Evolutionary conservation across 164 flowering plant species (phyloP).

Genomic region (Berberis thunbergii): DNA sequence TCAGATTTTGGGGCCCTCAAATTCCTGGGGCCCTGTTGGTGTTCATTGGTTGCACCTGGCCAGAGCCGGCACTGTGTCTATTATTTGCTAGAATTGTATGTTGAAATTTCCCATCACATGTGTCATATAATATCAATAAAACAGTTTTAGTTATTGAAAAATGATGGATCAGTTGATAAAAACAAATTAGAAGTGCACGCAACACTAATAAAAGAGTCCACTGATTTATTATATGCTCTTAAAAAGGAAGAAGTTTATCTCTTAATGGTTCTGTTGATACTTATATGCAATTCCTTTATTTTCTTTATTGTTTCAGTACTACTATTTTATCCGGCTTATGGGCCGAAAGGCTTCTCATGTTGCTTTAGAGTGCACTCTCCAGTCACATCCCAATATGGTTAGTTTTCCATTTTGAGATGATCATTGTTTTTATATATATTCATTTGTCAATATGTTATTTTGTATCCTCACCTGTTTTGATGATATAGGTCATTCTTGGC

Average conservation of each 20-base stretch:
- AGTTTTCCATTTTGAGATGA: slow-evolving; percentile 8
- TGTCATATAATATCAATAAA: too few species aligned
- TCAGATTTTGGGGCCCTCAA: too few species aligned
- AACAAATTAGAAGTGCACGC: too few species aligned
- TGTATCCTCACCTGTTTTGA: background rate
- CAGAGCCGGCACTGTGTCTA: too few species aligned
- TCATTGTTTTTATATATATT: background rate
- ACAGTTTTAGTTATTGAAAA: too few species aligned
- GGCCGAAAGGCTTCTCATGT: slow-evolving; percentile 97
- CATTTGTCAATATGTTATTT: background rate
- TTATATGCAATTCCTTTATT: background rate
- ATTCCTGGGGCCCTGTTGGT: too few species aligned
- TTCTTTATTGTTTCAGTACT: slow-evolving; percentile 52
- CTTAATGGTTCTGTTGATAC: background rate
- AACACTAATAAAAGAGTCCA: too few species aligned
- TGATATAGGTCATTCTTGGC: slow-evolving; percentile 73
- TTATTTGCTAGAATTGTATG: too few species aligned
- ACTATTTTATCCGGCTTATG: slow-evolving; percentile 94
- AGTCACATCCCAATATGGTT: slow-evolving; percentile 98
- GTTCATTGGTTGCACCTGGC: too few species aligned
- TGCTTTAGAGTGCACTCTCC: slow-evolving; percentile 94
- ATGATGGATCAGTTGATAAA: too few species aligned
- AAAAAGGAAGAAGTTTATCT: background rate
- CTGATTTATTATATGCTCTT: background rate
- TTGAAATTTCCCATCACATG: too few species aligned